Percentiles rank a stretch among this genome's conserved stretches.
These are phyloP conservation scores for Bimuria novae-zelandiae DNA, from an alignment of 2,329 filamentous ascomycete species.

Conservation along the genomic window DNA sequence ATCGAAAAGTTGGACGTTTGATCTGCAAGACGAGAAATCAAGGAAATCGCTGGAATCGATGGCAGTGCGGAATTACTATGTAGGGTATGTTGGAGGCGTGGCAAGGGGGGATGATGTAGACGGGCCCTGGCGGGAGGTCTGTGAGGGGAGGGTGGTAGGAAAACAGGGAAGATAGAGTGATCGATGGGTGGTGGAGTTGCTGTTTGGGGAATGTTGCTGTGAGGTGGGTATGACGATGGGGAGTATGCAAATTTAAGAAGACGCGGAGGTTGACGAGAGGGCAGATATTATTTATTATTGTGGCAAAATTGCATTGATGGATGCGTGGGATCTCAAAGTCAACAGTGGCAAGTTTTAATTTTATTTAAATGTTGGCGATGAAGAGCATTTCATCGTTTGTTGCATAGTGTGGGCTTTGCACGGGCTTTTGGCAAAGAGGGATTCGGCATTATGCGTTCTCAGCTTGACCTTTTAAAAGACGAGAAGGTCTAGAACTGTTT, in stretches of 20 bases:
- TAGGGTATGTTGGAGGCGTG: neutral
- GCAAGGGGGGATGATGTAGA: neutral
- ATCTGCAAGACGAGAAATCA: neutral
- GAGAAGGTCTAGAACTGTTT: no score
- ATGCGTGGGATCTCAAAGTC: no score
- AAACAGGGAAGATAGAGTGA: slow-evolving; percentile 2
- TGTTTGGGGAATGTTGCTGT: neutral
- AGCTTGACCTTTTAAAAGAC: no score
- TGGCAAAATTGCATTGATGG: no score
- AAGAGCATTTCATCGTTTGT: no score
- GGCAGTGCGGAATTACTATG: neutral
- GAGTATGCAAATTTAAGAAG: neutral
- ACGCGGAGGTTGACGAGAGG: neutral
- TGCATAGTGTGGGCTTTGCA: no score
- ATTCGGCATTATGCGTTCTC: no score
- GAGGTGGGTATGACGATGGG: no score
- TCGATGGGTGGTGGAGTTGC: neutral
- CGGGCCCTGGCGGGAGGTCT: neutral
- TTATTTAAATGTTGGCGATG: no score
- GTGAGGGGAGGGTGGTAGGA: neutral
- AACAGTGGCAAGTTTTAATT: no score
- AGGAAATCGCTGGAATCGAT: neutral
- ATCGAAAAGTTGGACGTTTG: neutral
- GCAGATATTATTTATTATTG: no score
- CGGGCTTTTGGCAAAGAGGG: no score